A percentile compares a stretch with the other conserved stretches of the same genome.
Conservation (phyloP, 495 filamentous ascomycete genomes). For the Antarctomyces pellizariae region DNA sequence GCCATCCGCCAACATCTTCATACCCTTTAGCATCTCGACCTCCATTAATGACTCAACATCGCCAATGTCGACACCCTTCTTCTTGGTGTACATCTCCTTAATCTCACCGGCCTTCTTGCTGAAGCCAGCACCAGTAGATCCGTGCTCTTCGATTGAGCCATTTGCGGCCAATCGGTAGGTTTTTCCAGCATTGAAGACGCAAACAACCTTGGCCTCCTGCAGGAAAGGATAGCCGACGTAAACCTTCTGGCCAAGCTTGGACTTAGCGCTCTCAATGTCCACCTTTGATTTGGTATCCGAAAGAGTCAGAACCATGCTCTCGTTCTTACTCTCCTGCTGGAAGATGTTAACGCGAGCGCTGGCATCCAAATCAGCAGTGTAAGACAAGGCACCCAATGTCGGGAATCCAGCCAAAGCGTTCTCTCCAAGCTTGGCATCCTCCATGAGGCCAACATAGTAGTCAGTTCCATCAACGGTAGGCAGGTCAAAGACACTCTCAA, state of each 20-base stretch:
- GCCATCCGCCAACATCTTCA: constrained; percentile 76
- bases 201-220: constrained; percentile 73
- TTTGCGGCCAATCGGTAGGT: constrained; percentile 51
- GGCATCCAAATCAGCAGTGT: constrained; percentile 57
- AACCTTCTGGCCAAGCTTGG: constrained; percentile 61
- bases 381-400: constrained; percentile 59
- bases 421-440: constrained; percentile 65
- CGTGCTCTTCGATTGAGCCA: constrained; percentile 42
- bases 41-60: constrained; percentile 71
- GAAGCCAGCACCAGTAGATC: no score
- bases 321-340: constrained; percentile 85
- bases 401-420: constrained; percentile 83
- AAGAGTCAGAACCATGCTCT: constrained; percentile 84
- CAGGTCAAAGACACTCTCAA: constrained; percentile 87
- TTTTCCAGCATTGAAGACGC: constrained; percentile 85
- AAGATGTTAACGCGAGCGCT: constrained; percentile 95
- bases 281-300: constrained; percentile 47
- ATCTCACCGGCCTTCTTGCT: constrained; percentile 64
- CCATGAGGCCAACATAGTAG: constrained; percentile 60
- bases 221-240: constrained; percentile 92
- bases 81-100: constrained; percentile 69
- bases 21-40: constrained; percentile 76
- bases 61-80: constrained; percentile 71
- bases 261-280: constrained; percentile 45
- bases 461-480: constrained; percentile 81